Evolutionary conservation across 2,329 filamentous ascomycete genomes (phyloP), one percentile per base, ranked within the genome.

Genomic region (Exophiala viscosa): DNA sequence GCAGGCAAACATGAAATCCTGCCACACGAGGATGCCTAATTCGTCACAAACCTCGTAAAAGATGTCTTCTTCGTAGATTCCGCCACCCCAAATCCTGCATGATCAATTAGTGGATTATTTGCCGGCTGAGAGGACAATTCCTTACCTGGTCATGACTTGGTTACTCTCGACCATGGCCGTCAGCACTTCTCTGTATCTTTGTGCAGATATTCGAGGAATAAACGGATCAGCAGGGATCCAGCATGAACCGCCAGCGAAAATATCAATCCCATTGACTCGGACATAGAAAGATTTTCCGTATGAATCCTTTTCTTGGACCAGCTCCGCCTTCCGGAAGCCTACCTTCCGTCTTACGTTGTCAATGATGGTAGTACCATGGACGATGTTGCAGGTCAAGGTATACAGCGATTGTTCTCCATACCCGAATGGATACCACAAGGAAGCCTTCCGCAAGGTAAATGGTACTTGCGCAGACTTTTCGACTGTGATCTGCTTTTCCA

Each of bases 1-100:
- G 60, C 87, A 90, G 13, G 80, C 88, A 66, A 93, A 93, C 74
- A 88, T 83, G 65, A 92, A 93, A 65, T 93, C 89, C 63, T 92
- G 87, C 88, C 88, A 93, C n/a, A 92, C 86, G 20, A 93, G 71
- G 18, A 93, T 77, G 3, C 89, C 89, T 1, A 88, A 69, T 65
- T 89, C 84, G 61, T 93, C 88, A 59, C 87, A 91, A 6, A 84
- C 77, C 32, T 87, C 80, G 65, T 90, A 91, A 64, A 93, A 88
- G 9, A 75, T 70, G 46, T 87, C 77, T 43, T 85, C 79, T 67
- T 93, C 88, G 70, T 88, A 92, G 40, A 90, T 85, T 1, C 88
- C 89, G 28, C 88, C 84, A 14, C 84, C 85, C 85, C 85, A 88
- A 10, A 87, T 82, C 48, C 66, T 69, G 40, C 3, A 15, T n/a